Evolutionary conservation across 2,329 filamentous ascomycete species (phyloP).

Genomic region (Penicillium sp.): DNA sequence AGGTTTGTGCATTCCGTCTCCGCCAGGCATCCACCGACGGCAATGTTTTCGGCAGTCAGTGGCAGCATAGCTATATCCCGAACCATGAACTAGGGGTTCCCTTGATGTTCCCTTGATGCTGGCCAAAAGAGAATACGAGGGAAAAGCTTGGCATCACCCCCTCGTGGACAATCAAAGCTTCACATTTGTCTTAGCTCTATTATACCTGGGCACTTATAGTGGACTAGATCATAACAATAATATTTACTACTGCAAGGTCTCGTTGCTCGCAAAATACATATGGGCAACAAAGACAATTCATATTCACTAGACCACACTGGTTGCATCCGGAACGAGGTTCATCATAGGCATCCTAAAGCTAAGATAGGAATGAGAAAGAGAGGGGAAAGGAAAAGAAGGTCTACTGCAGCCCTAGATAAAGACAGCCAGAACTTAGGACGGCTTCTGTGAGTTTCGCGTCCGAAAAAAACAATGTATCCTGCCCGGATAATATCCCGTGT

Average conservation of each 20-base stretch:
- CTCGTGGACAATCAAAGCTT: not conserved
- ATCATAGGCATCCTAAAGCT: too few relatives aligned
- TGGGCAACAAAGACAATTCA: too few relatives aligned
- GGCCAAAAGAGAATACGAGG: constrained; percentile 15
- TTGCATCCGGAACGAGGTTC: too few relatives aligned
- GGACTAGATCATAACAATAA: too few relatives aligned
- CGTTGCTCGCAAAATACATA: too few relatives aligned
- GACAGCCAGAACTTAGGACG: not conserved
- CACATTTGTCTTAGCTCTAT: not conserved
- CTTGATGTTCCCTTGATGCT: too few relatives aligned
- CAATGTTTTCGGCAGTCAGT: constrained; percentile 33
- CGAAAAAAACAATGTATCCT: not conserved
- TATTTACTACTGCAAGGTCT: too few relatives aligned
- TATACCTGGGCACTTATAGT: too few relatives aligned
- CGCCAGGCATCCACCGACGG: constrained; percentile 21
- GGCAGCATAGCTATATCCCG: constrained; percentile 8
- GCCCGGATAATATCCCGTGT: not conserved
- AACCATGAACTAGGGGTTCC: too few relatives aligned
- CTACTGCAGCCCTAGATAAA: not conserved
- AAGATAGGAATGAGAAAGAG: too few relatives aligned
- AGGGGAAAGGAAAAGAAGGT: too few relatives aligned
- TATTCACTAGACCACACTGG: too few relatives aligned
- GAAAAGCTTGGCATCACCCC: constrained; percentile 8
- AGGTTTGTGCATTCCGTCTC: constrained; percentile 6
- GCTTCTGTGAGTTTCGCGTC: not conserved